These are phyloP conservation scores for Cladophialophora carrionii DNA, from an alignment of 2,329 filamentous ascomycete genomes.

Conservation along the genomic window DNA sequence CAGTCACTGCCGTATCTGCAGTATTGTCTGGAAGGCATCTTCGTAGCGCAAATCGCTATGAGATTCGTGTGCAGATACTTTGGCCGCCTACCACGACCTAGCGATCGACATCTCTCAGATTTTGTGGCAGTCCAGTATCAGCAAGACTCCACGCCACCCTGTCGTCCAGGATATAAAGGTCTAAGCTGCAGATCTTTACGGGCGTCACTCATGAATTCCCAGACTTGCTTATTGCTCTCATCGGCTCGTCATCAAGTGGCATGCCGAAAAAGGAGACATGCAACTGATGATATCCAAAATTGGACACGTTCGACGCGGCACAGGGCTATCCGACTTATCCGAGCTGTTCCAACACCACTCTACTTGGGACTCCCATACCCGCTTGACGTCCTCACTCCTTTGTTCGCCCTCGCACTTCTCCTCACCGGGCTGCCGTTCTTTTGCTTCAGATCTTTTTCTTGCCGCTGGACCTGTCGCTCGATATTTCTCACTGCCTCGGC, in stretches of 20 bases:
- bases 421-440: constrained; percentile 31
- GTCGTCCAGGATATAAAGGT: not conserved
- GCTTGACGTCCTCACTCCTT: constrained; percentile 25
- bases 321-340: not conserved
- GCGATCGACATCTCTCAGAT: not conserved
- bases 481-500: constrained; percentile 23
- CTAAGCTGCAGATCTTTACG: not conserved
- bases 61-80: constrained; percentile 10
- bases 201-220: not conserved
- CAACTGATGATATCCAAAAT: not conserved
- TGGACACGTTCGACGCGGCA: not conserved
- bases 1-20: constrained; percentile 12
- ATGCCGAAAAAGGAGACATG: not conserved
- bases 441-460: constrained; percentile 22
- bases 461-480: constrained; percentile 19
- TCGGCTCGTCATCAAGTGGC: not conserved
- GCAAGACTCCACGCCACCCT: not conserved
- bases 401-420: constrained; percentile 28
- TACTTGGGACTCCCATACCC: constrained; percentile 4
- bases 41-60: constrained; percentile 13
- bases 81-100: not conserved
- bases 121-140: not conserved
- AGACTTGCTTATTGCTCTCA: not conserved
- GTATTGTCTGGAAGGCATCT: constrained; percentile 14
- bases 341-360: not conserved